Conservation (phyloP, 768 basidiomycete species). For the Paxillus rubicundulus region DNA sequence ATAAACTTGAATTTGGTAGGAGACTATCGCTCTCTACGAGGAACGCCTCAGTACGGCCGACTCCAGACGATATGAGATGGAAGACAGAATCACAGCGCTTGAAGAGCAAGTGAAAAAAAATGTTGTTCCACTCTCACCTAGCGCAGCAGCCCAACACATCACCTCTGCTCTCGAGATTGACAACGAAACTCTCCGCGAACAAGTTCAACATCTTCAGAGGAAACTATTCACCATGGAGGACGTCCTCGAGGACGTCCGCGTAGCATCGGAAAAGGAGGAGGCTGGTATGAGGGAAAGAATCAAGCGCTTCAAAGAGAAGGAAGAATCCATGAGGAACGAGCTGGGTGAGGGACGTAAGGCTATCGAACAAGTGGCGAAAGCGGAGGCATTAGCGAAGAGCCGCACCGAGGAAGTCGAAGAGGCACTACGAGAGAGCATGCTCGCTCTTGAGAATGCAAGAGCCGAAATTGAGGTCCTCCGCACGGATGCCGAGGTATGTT, state of each 20-base stretch:
- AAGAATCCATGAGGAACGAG: slow-evolving; percentile 70
- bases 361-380: slow-evolving; percentile 58
- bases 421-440: slow-evolving; percentile 82
- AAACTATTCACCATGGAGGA: slow-evolving; percentile 79
- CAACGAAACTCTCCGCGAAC: slow-evolving; percentile 88
- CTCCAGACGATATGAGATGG: slow-evolving; percentile 72
- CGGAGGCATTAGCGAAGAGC: slow-evolving; percentile 57
- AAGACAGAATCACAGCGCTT: slow-evolving; percentile 56
- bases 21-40: slow-evolving; percentile 95
- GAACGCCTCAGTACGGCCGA: slow-evolving; percentile 75
- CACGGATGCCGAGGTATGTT: slow-evolving; percentile 70
- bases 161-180: slow-evolving; percentile 87
- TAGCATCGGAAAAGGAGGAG: slow-evolving; percentile 74
- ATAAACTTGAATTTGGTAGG: slow-evolving; percentile 41
- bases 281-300: slow-evolving; percentile 57
- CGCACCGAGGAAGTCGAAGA: slow-evolving; percentile 86
- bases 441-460: slow-evolving; percentile 84
- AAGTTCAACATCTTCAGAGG: slow-evolving; percentile 83
- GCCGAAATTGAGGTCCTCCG: slow-evolving; percentile 84
- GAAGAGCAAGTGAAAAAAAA: slow-evolving; percentile 47
- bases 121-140: slow-evolving; percentile 33
- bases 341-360: slow-evolving; percentile 62
- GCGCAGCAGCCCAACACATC: slow-evolving; percentile 38
- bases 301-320: slow-evolving; percentile 68
- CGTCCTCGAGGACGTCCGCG: slow-evolving; percentile 72